A percentile compares a stretch with the other conserved stretches of the same genome.
phyloP scores from a whole-genome alignment of 2,329 filamentous ascomycete genomes.

The Calonectria pauciramosa region DNA sequence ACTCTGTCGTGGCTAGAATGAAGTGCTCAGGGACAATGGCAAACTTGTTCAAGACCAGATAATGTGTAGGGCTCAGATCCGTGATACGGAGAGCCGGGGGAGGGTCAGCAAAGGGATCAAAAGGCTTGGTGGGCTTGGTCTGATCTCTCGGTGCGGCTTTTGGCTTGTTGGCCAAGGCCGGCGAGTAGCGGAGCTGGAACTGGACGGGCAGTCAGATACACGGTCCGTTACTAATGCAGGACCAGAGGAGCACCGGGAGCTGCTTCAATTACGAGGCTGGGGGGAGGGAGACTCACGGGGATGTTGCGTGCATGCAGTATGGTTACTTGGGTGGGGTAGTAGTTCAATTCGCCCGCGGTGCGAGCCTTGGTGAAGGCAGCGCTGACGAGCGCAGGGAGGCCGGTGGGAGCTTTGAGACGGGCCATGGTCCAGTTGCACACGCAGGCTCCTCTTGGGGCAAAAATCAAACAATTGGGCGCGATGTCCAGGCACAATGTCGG shows the following conservation, averaged over 20 bases:
- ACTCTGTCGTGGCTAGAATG: conserved; percentile 76
- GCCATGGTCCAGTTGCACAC: conserved; percentile 49
- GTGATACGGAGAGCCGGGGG: conserved; percentile 66
- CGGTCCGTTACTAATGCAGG: not conserved
- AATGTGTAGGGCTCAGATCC: conserved; percentile 67
- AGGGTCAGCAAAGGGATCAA: conserved; percentile 77
- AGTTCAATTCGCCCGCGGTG: conserved; percentile 63
- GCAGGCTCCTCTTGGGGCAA: not conserved
- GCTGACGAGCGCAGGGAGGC: conserved; percentile 66
- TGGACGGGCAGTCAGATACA: conserved; percentile 47
- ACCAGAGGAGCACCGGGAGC: not conserved
- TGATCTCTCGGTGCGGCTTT: conserved; percentile 55
- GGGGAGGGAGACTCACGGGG: conserved; percentile 54
- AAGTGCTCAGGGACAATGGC: conserved; percentile 79
- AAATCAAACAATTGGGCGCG: not conserved
- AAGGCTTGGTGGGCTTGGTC: conserved; percentile 53
- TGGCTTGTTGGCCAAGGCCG: conserved; percentile 77
- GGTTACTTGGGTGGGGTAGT: conserved; percentile 67
- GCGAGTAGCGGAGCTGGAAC: conserved; percentile 82
- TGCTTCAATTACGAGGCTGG: not conserved
- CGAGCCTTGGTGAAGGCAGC: conserved; percentile 63
- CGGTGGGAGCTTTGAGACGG: conserved; percentile 56
- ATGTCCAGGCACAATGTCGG: not conserved
- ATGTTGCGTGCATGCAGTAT: conserved; percentile 59
- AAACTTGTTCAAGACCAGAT: conserved; percentile 81